Percentiles rank a stretch among this genome's conserved stretches.
Conservation (phyloP, 2,329 filamentous ascomycete genomes). For the Rhinocladiella mackenziei region DNA sequence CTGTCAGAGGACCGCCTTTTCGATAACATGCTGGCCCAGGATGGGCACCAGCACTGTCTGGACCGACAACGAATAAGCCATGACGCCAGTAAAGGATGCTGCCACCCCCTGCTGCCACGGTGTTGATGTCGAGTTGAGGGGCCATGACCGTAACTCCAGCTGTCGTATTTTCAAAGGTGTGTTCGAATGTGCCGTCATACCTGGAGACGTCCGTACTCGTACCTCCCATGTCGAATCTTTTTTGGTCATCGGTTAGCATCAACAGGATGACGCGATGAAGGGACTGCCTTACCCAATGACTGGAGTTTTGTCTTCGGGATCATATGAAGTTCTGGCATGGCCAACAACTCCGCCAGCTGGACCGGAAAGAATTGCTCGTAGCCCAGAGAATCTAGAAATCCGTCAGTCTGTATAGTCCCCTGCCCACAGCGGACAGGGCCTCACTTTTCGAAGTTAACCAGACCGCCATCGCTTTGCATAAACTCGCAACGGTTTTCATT, state of each 20-base stretch:
- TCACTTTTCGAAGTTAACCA: constrained; percentile 46
- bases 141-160: constrained; percentile 81
- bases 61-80: constrained; percentile 82
- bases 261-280: too few relatives aligned
- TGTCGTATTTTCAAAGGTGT: constrained; percentile 81
- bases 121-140: constrained; percentile 77
- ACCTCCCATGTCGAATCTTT: constrained; percentile 86
- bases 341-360: constrained; percentile 75
- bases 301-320: constrained; percentile 67
- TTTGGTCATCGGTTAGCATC: too few relatives aligned
- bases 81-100: constrained; percentile 69
- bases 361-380: constrained; percentile 81
- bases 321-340: constrained; percentile 63
- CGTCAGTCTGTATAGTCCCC: too few relatives aligned
- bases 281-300: constrained; percentile 70
- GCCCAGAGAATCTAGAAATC: constrained; percentile 67
- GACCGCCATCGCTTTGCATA: constrained; percentile 80
- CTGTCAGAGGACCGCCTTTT: constrained; percentile 80
- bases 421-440: too few relatives aligned
- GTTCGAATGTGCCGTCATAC: constrained; percentile 76
- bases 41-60: constrained; percentile 82
- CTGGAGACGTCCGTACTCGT: constrained; percentile 81
- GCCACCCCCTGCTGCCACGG: constrained; percentile 57
- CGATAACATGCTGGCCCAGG: constrained; percentile 87
- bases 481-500: constrained; percentile 74